Percentiles rank a stretch among this genome's conserved stretches.
Conservation (phyloP, 805 yeast genomes). For the Pichia occidentalis region DNA sequence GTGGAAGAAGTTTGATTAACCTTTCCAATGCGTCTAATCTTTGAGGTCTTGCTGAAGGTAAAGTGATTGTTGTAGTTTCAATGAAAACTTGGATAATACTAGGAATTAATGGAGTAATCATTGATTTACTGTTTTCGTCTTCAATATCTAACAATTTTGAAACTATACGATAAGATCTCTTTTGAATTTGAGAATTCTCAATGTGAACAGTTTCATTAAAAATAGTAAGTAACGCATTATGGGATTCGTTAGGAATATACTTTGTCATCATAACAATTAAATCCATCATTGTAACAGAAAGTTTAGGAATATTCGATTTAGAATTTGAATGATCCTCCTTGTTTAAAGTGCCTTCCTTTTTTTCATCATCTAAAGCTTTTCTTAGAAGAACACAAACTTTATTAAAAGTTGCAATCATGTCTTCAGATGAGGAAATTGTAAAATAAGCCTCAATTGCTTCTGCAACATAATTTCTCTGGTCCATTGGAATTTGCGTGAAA, state of each 20-base stretch:
- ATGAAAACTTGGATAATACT: slow-evolving; percentile 58
- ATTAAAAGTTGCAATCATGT: slow-evolving; percentile 69
- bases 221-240: slow-evolving; percentile 70
- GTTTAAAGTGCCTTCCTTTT: slow-evolving; percentile 27
- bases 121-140: slow-evolving; percentile 46
- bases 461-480: slow-evolving; percentile 73
- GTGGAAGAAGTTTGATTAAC: slow-evolving; percentile 57
- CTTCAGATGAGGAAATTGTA: slow-evolving; percentile 59
- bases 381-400: slow-evolving; percentile 78
- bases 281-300: slow-evolving; percentile 86
- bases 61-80: slow-evolving; percentile 49
- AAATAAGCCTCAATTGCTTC: slow-evolving; percentile 83
- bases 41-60: slow-evolving; percentile 73
- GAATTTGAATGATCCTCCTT: slow-evolving; percentile 29
- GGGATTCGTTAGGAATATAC: slow-evolving; percentile 65
- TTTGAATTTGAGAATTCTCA: slow-evolving; percentile 67
- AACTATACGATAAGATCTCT: slow-evolving; percentile 80
- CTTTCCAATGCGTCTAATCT: slow-evolving; percentile 64
- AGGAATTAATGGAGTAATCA: slow-evolving; percentile 44
- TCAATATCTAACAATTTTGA: slow-evolving; percentile 65
- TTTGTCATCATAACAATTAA: slow-evolving; percentile 81
- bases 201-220: slow-evolving; percentile 60
- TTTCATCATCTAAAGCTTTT: slow-evolving; percentile 61
- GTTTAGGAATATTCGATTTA: slow-evolving; percentile 37
- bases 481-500: slow-evolving; percentile 81